Percentiles rank a stretch among this genome's conserved stretches.
These are phyloP conservation scores for Hypomyces perniciosus DNA, from an alignment of 2,329 filamentous ascomycete genomes.

Conservation along the genomic window DNA sequence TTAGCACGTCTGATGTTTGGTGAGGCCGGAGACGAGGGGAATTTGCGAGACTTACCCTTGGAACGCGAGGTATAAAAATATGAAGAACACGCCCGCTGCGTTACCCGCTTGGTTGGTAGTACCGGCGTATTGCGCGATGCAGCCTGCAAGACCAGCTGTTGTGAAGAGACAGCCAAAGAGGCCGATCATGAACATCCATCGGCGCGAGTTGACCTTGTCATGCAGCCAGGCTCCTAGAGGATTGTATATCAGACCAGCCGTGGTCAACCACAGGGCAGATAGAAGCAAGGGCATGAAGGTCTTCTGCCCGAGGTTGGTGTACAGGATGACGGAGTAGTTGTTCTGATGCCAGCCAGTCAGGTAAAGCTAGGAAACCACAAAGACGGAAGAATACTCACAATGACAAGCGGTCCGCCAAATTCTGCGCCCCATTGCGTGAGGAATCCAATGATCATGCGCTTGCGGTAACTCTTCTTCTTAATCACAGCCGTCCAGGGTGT, in stretches of 20 bases:
- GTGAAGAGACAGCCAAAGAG: constrained; percentile 36
- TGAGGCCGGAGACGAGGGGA: neutral
- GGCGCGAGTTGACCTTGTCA: constrained; percentile 42
- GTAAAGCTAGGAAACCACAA: neutral
- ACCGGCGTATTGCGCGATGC: constrained; percentile 30
- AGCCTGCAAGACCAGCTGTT: constrained; percentile 28
- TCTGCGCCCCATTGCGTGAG: constrained; percentile 48
- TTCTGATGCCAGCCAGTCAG: constrained; percentile 27
- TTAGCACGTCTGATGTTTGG: constrained; percentile 6
- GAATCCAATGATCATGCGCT: constrained; percentile 46
- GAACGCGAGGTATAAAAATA: constrained; percentile 43
- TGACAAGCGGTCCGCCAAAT: constrained; percentile 46
- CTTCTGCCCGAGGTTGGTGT: constrained; percentile 33
- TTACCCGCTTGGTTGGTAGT: constrained; percentile 34
- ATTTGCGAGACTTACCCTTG: constrained; percentile 30
- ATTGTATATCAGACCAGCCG: constrained; percentile 44
- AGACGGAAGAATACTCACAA: constrained; percentile 31
- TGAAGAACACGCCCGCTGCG: constrained; percentile 35
- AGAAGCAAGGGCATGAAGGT: constrained; percentile 35
- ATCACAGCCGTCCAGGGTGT: constrained; percentile 39
- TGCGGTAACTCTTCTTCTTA: constrained; percentile 42
- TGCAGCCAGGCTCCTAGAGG: constrained; percentile 43
- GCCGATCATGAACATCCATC: constrained; percentile 35
- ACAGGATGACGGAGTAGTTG: constrained; percentile 34
- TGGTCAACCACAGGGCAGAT: constrained; percentile 35